phyloP scores from a whole-genome alignment of 139 green algal species.

The Chlorella sp. region DNA sequence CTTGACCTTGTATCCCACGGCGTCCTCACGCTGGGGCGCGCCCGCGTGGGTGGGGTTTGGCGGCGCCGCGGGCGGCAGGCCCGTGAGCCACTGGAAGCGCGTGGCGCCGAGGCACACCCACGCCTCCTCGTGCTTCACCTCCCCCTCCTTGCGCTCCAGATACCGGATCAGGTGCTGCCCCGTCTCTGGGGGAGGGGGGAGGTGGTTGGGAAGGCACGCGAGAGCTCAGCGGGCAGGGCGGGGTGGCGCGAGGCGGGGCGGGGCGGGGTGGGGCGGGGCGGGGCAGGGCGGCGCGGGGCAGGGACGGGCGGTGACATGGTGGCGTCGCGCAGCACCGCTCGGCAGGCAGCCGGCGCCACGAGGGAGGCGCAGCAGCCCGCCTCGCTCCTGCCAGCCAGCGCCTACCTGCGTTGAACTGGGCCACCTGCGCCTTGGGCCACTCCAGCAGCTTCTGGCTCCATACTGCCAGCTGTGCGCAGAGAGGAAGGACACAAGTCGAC shows the following conservation, averaged over 20 bases:
- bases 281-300: too few species aligned
- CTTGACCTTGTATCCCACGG: constrained; percentile 41
- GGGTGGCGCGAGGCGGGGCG: too few species aligned
- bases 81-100: constrained; percentile 55
- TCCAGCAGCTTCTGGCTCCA: constrained; percentile 28
- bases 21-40: constrained; percentile 24
- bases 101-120: constrained; percentile 48
- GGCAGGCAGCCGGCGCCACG: too few species aligned
- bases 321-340: too few species aligned
- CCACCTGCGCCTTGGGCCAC: constrained; percentile 41
- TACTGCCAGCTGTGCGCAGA: too few species aligned
- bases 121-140: constrained; percentile 42
- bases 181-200: too few species aligned
- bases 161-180: constrained; percentile 50
- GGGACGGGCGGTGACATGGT: too few species aligned
- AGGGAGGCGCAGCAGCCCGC: background rate
- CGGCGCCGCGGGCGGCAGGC: constrained; percentile 7
- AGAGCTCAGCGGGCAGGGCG: background rate
- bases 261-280: too few species aligned
- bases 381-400: too few species aligned
- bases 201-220: too few species aligned
- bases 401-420: constrained; percentile 12
- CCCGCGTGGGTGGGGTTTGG: constrained; percentile 50
- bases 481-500: too few species aligned
- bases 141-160: constrained; percentile 9